phyloP scores from a whole-genome alignment of 495 filamentous ascomycete genomes.

The Rusavskia elegans region DNA sequence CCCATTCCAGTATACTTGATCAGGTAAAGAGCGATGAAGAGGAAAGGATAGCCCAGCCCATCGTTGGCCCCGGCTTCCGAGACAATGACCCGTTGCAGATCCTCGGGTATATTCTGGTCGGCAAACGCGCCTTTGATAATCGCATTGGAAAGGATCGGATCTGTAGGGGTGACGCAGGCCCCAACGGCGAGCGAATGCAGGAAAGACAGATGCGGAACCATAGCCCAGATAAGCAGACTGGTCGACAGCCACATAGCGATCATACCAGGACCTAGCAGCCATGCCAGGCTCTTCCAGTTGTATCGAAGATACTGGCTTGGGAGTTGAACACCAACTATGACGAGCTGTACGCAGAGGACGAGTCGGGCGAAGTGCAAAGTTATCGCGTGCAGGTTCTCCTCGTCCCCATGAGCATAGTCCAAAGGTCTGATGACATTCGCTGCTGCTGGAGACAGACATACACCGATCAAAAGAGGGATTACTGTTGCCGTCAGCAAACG shows the following conservation, averaged over 20 bases:
- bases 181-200: slow-evolving; percentile 40
- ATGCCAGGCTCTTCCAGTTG: slow-evolving; percentile 63
- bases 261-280: slow-evolving; percentile 80
- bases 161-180: slow-evolving; percentile 82
- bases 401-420: slow-evolving; percentile 36
- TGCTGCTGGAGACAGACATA: too few species aligned
- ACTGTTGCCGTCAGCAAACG: too few species aligned
- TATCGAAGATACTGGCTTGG: slow-evolving; percentile 67
- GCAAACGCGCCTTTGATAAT: slow-evolving; percentile 69
- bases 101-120: slow-evolving; percentile 24
- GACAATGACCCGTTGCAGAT: slow-evolving; percentile 55
- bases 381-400: slow-evolving; percentile 41
- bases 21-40: slow-evolving; percentile 32
- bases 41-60: slow-evolving; percentile 82
- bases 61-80: slow-evolving; percentile 89
- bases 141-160: slow-evolving; percentile 75
- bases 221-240: slow-evolving; percentile 9
- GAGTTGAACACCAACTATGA: slow-evolving; percentile 81
- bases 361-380: slow-evolving; percentile 77
- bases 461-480: too few species aligned
- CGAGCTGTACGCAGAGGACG: slow-evolving; percentile 80
- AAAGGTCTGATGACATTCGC: too few species aligned
- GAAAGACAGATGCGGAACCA: too few species aligned
- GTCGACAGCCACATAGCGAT: slow-evolving; percentile 76
- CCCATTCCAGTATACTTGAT: slow-evolving; percentile 38